Conservation (phyloP, 306 rosid species). For the Styphnolobium japonicum region DNA sequence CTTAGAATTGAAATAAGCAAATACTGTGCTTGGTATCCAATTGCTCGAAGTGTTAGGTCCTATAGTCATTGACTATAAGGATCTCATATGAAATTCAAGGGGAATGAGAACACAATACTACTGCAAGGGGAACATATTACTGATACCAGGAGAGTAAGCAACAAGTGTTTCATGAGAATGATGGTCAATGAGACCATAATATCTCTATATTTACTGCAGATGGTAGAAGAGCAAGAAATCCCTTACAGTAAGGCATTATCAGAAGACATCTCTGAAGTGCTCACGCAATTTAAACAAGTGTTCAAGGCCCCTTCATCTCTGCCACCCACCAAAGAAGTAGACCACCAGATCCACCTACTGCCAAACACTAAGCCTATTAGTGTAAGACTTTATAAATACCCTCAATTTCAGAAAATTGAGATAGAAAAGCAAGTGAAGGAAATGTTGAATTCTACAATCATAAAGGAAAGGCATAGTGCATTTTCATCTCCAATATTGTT, state of each 20-base stretch:
- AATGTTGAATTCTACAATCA: background rate
- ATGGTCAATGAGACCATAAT: too few relatives aligned
- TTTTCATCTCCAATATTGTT: background rate
- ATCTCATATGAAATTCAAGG: background rate
- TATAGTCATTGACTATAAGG: background rate
- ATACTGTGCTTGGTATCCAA: background rate
- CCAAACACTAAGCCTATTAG: background rate
- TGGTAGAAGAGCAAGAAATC: too few relatives aligned
- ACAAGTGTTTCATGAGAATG: too few relatives aligned
- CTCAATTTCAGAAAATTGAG: background rate
- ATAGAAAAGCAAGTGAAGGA: too few relatives aligned
- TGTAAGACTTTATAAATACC: background rate
- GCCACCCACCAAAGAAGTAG: background rate
- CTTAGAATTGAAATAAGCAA: background rate
- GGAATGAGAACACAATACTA: background rate
- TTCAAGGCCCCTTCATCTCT: background rate
- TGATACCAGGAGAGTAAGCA: too few relatives aligned
- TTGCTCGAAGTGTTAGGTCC: background rate
- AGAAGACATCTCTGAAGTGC: background rate
- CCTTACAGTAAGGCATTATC: background rate
- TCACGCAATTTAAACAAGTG: background rate
- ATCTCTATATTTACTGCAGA: too few relatives aligned
- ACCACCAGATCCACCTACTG: too few relatives aligned
- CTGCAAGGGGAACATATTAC: background rate
- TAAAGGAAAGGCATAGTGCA: background rate